phyloP scores from a whole-genome alignment of 352 stramenopile genomes.

The Phytophthora multivora region DNA sequence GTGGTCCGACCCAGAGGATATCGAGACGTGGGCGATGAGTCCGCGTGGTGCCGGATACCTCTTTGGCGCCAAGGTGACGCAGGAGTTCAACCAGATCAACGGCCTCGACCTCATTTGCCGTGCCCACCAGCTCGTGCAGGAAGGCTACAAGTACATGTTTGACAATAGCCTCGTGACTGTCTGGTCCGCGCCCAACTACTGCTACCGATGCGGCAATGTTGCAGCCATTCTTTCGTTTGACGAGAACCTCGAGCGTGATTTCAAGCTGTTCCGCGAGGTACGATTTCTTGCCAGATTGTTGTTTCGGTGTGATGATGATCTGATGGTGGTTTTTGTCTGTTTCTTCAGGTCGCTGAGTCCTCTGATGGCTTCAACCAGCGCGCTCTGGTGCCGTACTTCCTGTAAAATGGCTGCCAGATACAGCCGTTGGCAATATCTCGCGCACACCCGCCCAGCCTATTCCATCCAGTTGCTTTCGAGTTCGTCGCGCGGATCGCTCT shows the following conservation, averaged over 20 bases:
- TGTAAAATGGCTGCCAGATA: slow-evolving; percentile 55
- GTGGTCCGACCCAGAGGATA: slow-evolving; percentile 98
- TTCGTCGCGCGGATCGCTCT: slow-evolving; percentile 27
- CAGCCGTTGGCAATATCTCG: slow-evolving; percentile 15
- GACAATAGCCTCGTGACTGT: slow-evolving; percentile 86
- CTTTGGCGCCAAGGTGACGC: slow-evolving; percentile 87
- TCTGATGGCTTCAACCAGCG: slow-evolving; percentile 80
- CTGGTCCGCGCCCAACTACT: slow-evolving; percentile 87
- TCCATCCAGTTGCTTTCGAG: slow-evolving; percentile 35
- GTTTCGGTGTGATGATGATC: slow-evolving; percentile 16
- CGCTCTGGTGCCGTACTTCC: slow-evolving; percentile 85
- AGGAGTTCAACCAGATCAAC: slow-evolving; percentile 93
- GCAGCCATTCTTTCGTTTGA: slow-evolving; percentile 84
- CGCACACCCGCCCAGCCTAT: slow-evolving; percentile 13
- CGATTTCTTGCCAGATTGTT: slow-evolving; percentile 11
- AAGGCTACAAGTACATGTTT: slow-evolving; percentile 94
- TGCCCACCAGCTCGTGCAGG: slow-evolving; percentile 89
- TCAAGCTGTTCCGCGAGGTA: slow-evolving; percentile 91
- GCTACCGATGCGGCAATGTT: slow-evolving; percentile 87
- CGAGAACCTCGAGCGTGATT: slow-evolving; percentile 85
- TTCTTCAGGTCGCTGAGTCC: slow-evolving; percentile 77
- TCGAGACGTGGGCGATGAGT: slow-evolving; percentile 90
- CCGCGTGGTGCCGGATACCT: slow-evolving; percentile 89
- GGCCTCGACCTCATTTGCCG: slow-evolving; percentile 88
- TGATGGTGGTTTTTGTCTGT: slow-evolving; percentile 12